phyloP scores from a whole-genome alignment of 176 grass and related monocot species.

The Miscanthus lutarioriparius region DNA sequence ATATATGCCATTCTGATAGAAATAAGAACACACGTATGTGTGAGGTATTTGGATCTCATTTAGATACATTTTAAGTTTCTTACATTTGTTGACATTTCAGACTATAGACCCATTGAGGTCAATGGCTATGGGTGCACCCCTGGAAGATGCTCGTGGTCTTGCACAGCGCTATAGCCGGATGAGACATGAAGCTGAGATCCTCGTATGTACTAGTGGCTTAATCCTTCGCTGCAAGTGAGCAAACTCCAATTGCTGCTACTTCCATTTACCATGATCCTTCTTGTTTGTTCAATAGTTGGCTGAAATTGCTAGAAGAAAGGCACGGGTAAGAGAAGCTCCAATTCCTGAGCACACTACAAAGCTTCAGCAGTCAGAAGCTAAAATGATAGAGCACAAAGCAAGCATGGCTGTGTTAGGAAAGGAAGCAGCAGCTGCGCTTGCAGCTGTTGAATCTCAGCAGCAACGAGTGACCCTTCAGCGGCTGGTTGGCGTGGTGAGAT shows the following conservation, averaged over 20 bases:
- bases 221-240: neutral
- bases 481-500: slow-evolving; percentile 74
- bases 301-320: slow-evolving; percentile 90
- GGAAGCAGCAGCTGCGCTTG: slow-evolving; percentile 85
- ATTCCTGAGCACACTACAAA: slow-evolving; percentile 81
- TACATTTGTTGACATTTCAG: slow-evolving; percentile 54
- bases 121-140: slow-evolving; percentile 64
- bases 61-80: slow-evolving; percentile 1
- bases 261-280: slow-evolving; percentile 24
- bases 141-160: slow-evolving; percentile 92
- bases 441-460: slow-evolving; percentile 86
- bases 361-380: slow-evolving; percentile 76
- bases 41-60: slow-evolving; percentile 16
- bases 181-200: slow-evolving; percentile 94
- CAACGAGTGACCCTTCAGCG: slow-evolving; percentile 83
- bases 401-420: slow-evolving; percentile 95
- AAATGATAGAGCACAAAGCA: slow-evolving; percentile 94
- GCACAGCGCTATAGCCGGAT: slow-evolving; percentile 97
- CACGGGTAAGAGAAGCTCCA: slow-evolving; percentile 83
- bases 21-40: slow-evolving; percentile 16
- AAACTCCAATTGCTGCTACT: slow-evolving; percentile 20
- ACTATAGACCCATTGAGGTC: slow-evolving; percentile 84
- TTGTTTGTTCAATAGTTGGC: slow-evolving; percentile 61
- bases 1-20: neutral
- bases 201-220: slow-evolving; percentile 39